A percentile compares a stretch with the other conserved stretches of the same genome.
Conservation (phyloP, 495 filamentous ascomycete species). For the Xylaria venustula region DNA sequence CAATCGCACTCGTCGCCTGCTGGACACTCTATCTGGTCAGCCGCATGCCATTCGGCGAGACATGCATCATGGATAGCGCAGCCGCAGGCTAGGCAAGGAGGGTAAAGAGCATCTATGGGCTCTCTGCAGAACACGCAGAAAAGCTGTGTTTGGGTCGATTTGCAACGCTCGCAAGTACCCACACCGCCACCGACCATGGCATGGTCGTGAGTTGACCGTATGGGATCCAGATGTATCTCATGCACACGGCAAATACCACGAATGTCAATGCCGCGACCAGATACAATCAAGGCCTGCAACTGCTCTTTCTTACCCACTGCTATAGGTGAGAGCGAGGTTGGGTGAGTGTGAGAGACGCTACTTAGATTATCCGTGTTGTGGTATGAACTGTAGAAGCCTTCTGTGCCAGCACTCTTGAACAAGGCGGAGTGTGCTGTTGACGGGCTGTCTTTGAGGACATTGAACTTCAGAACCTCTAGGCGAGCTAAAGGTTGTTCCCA, state of each 20-base stretch:
- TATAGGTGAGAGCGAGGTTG: slow-evolving; percentile 38
- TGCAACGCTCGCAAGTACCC: slow-evolving; percentile 54
- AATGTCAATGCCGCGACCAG: slow-evolving; percentile 54
- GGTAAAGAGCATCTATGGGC: slow-evolving; percentile 54
- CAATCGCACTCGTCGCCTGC: slow-evolving; percentile 51
- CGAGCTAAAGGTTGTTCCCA: slow-evolving; percentile 77
- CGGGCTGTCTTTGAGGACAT: slow-evolving; percentile 52
- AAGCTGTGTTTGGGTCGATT: slow-evolving; percentile 52
- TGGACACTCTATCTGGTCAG: slow-evolving; percentile 45
- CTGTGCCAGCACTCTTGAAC: slow-evolving; percentile 23
- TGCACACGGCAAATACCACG: slow-evolving; percentile 59
- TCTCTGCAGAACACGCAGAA: slow-evolving; percentile 60
- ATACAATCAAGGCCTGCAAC: slow-evolving; percentile 35
- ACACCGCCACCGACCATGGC: slow-evolving; percentile 47
- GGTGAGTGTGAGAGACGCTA: slow-evolving; percentile 18
- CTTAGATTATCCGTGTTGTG: slow-evolving; percentile 27
- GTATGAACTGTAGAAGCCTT: slow-evolving; percentile 34
- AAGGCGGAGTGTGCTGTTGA: slow-evolving; percentile 21
- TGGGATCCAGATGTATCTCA: slow-evolving; percentile 52
- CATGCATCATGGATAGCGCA: slow-evolving; percentile 57
- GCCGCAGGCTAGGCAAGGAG: slow-evolving; percentile 60
- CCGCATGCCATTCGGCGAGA: slow-evolving; percentile 51
- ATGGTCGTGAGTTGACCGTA: slow-evolving; percentile 39
- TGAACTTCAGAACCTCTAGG: slow-evolving; percentile 83
- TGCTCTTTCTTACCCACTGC: slow-evolving; percentile 47